Evolutionary conservation across 2,329 filamentous ascomycete species (phyloP), one percentile per base, ranked within the genome.

Genomic region (Neofusicoccum laricinum): DNA sequence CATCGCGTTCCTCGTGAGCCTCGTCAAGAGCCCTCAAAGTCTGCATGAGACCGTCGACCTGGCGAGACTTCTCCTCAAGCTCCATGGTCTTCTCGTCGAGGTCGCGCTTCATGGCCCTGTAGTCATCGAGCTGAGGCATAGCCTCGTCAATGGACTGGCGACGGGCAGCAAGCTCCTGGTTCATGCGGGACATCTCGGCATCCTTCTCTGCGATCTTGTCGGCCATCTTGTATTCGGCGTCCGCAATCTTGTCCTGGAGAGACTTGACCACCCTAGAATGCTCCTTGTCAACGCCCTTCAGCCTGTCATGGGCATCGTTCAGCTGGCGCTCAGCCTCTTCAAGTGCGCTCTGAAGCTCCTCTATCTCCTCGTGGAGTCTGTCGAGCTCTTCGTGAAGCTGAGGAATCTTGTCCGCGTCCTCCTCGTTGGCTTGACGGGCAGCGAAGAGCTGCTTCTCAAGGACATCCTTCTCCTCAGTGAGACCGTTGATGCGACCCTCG

Each of bases 11-110:
- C 14, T 64, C 62, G 32, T 64, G 62, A 32, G 62, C 43, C 36
- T 64, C 49, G 14, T 64, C 51, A 15, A 64, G 62, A 38, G 51
- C 51, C 36, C 51, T 48, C 14, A 64, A 32, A 4, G 62, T 64
- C n/a, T 57, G 50, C 62, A 64, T 64, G 40, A 64, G 62, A n/a
- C 62, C 62, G n/a, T 64, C 62, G 21, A 64, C 62, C 21, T 64
- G 62, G 51, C 62, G 62, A 64, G 49, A 57, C 51, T 64, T 64
- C 45, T 64, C 63, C 38, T 59, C 63, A 6, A 59, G 49, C 14
- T 64, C 62, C 32, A 48, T 64, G 8, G 51, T 58, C 51, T 55
- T 64, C 51, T 64, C 63, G 17, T 61, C 63, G 21, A 64, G 62
- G 32, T 64, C 51, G 30, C 19, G 62, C 50, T 49, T 53, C 50